These are phyloP conservation scores for Pezicula neosporulosa DNA, from an alignment of 2,329 filamentous ascomycete species.

Conservation along the genomic window DNA sequence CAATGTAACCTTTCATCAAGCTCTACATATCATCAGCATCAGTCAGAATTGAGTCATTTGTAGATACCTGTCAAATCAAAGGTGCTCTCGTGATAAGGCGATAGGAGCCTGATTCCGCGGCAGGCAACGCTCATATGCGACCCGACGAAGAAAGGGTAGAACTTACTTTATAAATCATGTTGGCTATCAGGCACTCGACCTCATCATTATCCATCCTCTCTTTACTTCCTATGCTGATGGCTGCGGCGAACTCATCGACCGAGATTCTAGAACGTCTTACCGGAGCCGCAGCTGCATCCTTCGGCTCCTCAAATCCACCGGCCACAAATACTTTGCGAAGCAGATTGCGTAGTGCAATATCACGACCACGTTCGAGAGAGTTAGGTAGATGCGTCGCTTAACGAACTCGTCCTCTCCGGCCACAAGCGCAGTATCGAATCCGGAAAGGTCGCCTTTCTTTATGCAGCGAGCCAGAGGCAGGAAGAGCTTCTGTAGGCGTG, in stretches of 20 bases:
- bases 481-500: conserved; percentile 74
- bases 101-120: conserved; percentile 1
- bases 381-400: conserved; percentile 88
- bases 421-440: conserved; percentile 78
- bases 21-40: conserved; percentile 17
- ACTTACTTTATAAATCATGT: conserved; percentile 95
- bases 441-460: conserved; percentile 74
- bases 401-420: conserved; percentile 90
- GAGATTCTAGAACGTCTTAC: conserved; percentile 75
- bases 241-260: conserved; percentile 79
- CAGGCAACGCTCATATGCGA: background rate
- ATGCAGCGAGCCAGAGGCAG: conserved; percentile 76
- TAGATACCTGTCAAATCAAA: background rate
- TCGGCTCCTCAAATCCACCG: conserved; percentile 75
- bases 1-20: conserved; percentile 94
- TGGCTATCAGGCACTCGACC: conserved; percentile 90
- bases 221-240: conserved; percentile 68
- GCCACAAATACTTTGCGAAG: conserved; percentile 87
- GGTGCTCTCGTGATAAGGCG: background rate
- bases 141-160: background rate
- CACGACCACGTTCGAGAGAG: conserved; percentile 86
- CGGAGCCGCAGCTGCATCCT: conserved; percentile 61
- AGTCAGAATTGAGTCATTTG: background rate
- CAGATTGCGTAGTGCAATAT: conserved; percentile 88
- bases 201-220: conserved; percentile 80